A percentile compares a stretch with the other conserved stretches of the same genome.
Conservation (phyloP, 495 filamentous ascomycete species). For the Platismatia glauca region DNA sequence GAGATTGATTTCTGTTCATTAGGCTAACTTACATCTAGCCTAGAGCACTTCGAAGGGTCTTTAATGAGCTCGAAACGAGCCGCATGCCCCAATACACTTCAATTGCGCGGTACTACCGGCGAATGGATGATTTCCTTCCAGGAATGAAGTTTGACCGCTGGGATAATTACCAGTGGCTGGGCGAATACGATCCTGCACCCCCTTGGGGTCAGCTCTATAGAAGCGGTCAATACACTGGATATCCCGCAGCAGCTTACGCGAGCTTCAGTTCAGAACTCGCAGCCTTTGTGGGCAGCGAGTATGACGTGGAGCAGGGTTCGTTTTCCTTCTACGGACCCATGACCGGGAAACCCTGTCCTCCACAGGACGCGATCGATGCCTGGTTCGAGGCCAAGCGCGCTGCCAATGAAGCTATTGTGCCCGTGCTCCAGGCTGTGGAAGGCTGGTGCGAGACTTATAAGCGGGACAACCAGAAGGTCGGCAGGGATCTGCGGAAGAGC, state of each 20-base stretch:
- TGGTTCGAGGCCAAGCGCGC: conserved; percentile 17
- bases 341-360: not conserved
- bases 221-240: conserved; percentile 9
- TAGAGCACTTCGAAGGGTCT: not conserved
- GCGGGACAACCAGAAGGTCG: not conserved
- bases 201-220: conserved; percentile 7
- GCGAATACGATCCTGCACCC: conserved; percentile 5
- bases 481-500: not conserved
- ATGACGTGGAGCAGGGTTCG: not conserved
- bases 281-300: not conserved
- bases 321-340: not conserved
- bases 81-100: not conserved
- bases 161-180: conserved; percentile 20
- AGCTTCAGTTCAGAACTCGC: conserved; percentile 11
- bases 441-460: conserved; percentile 16
- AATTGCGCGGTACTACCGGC: not conserved
- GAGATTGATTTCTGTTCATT: not conserved
- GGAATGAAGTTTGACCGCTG: conserved; percentile 18
- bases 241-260: conserved; percentile 6
- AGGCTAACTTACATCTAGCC: not conserved
- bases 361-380: conserved; percentile 17
- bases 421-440: conserved; percentile 23
- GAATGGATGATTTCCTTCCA: conserved; percentile 12
- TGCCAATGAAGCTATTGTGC: conserved; percentile 12
- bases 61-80: not conserved